Base-by-base conservation (phyloP, 352 stramenopile genomes). In the Globisporangium spinosum region DNA sequence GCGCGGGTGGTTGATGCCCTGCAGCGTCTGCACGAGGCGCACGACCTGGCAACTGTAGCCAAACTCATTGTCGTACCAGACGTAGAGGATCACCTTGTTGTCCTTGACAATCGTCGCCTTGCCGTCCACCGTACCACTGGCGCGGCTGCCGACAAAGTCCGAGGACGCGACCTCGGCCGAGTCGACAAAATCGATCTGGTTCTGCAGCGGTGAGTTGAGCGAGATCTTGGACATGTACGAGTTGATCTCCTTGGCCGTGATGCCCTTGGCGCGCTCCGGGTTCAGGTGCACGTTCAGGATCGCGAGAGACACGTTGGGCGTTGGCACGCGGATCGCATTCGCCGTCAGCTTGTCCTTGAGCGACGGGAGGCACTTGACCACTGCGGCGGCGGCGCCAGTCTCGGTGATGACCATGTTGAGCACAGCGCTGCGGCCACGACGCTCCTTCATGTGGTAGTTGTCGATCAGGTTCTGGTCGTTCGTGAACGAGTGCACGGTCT, bases 321-420 rank as follows among this genome's bases (percentile, higher is more conserved):
- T 99, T 47, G 97, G 97, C 34, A 99, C 97, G 75, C 97, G 97
- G 83, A 99, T 98, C 65, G 97, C 95, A 78, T 99, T 99, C 71
- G 95, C 97, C 64, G 97, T 99, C 53, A 99, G 87, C 87, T 99
- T 99, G 86, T 94, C 93, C 75, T 97, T 82, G 58, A 99, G 91
- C 35, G 80, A 91, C 61, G 97, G 97, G 10, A 98, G 82, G 67
- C 93, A 95, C 79, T 93, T 93, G 65, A 87, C 78, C n/a, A 97
- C 88, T 58, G 89, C 89, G 1, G 80, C 80, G 8, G 84, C 89
- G 5, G 89, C 89, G 29, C 89, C 89, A 0, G 89, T 97, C 76
- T 95, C 87, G 0, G 89, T 95, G 71, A 95, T 92, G 9, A 97
- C 88, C 87, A 97, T 97, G 74, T 97, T 97, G 49, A 95, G 76